A percentile compares a stretch with the other conserved stretches of the same genome.
Evolutionary conservation across 2,329 filamentous ascomycete species (phyloP).

Genomic region (Neoascochyta sp.): DNA sequence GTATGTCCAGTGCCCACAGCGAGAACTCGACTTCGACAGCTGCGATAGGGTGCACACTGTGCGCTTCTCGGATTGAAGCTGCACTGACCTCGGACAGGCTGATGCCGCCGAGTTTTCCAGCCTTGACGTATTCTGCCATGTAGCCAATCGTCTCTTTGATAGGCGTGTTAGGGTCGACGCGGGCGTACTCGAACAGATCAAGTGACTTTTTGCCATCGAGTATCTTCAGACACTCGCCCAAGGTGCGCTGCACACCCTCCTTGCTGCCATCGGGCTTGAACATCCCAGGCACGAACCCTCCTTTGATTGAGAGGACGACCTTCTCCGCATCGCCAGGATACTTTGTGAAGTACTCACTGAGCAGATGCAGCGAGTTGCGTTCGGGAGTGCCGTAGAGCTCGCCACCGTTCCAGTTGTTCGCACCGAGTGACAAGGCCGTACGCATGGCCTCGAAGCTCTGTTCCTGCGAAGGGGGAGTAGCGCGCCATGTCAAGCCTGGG

Average conservation of each 20-base stretch:
- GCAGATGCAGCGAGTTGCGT: slow-evolving; percentile 47
- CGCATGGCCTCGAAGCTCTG: slow-evolving; percentile 47
- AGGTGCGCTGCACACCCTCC: slow-evolving; percentile 42
- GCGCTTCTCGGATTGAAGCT: slow-evolving; percentile 46
- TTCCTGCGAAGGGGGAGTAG: slow-evolving; percentile 32
- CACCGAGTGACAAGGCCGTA: slow-evolving; percentile 40
- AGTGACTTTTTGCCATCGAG: slow-evolving; percentile 48
- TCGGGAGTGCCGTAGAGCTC: slow-evolving; percentile 48
- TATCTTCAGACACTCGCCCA: slow-evolving; percentile 45
- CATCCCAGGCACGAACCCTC: slow-evolving; percentile 37
- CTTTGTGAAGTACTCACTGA: slow-evolving; percentile 51
- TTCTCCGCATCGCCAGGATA: slow-evolving; percentile 51
- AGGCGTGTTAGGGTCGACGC: slow-evolving; percentile 44
- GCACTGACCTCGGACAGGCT: slow-evolving; percentile 46
- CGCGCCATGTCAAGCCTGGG: slow-evolving; percentile 46
- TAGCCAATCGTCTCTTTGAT: slow-evolving; percentile 46
- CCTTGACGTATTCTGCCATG: slow-evolving; percentile 40
- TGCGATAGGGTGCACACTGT: slow-evolving; percentile 53
- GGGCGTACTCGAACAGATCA: slow-evolving; percentile 48
- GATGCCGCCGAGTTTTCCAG: slow-evolving; percentile 46
- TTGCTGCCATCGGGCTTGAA: slow-evolving; percentile 40
- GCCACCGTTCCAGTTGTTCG: slow-evolving; percentile 51
- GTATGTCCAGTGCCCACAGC: slow-evolving; percentile 54
- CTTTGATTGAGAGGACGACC: slow-evolving; percentile 52
- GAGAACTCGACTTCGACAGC: slow-evolving; percentile 61